Conservation (phyloP, 78 protist genomes). For the Dictyostelium firmibasis region DNA sequence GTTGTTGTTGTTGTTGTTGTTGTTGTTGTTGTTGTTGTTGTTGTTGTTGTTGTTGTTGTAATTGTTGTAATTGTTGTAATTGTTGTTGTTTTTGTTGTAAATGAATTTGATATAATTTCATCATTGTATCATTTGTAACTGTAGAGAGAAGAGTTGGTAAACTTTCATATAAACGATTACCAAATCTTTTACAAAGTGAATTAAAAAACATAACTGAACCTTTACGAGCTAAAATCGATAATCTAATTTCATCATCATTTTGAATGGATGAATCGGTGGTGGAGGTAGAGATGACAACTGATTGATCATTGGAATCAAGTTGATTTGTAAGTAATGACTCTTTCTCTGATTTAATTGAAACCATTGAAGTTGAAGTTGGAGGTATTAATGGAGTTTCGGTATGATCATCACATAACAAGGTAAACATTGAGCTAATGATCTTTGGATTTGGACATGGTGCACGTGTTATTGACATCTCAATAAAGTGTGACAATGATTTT, state of each 20-base stretch:
- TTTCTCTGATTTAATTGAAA: constrained; percentile 1
- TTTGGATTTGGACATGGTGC: constrained; percentile 57
- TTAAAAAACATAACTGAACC: constrained; percentile 16
- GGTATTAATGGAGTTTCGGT: constrained; percentile 50
- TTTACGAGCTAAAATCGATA: constrained; percentile 5
- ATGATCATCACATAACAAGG: constrained; percentile 31
- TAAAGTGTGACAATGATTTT: constrained; percentile 13
- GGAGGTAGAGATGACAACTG: too few species aligned
- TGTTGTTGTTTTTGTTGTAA: background rate
- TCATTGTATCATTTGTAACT: background rate
- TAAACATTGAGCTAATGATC: constrained; percentile 36
- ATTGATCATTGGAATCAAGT: background rate
- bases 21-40: background rate
- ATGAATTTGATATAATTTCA: background rate
- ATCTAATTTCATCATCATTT: background rate
- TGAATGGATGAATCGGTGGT: background rate
- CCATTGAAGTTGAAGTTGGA: background rate
- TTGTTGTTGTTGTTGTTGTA: background rate
- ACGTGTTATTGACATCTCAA: background rate
- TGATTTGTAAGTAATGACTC: background rate
- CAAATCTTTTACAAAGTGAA: background rate
- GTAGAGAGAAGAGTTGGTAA: background rate
- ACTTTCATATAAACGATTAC: background rate
- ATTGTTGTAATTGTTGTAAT: background rate
- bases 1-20: background rate